Evolutionary conservation across 2,329 filamentous ascomycete species (phyloP).

Genomic region (Dendrostoma leiphaemia): DNA sequence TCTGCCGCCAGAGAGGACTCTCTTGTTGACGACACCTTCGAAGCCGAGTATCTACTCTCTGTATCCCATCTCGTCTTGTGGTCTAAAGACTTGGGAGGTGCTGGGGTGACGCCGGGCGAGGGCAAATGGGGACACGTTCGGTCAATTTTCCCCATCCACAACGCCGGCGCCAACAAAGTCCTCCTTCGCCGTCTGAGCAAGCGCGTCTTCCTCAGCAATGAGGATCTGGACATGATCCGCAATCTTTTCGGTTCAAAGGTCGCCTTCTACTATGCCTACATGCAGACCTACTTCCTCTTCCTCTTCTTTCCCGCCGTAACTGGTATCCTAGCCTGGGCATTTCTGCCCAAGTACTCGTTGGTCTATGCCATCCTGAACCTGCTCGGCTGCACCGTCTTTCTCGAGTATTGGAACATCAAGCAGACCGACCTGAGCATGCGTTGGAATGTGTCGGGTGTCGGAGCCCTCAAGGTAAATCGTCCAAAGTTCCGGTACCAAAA

Average conservation of each 20-base stretch:
- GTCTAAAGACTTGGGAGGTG: conserved; percentile 57
- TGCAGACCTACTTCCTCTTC: conserved; percentile 72
- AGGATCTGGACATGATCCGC: conserved; percentile 58
- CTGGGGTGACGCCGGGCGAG: conserved; percentile 56
- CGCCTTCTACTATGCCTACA: conserved; percentile 82
- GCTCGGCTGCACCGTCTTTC: conserved; percentile 70
- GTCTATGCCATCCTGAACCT: conserved; percentile 65
- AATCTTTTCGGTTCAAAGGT: conserved; percentile 65
- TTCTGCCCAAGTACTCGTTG: conserved; percentile 68
- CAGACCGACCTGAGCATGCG: conserved; percentile 69
- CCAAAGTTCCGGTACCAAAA: conserved; percentile 64
- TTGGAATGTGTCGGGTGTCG: conserved; percentile 71
- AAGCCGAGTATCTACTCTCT: conserved; percentile 69
- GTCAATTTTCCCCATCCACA: conserved; percentile 62
- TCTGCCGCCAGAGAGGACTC: conserved; percentile 48
- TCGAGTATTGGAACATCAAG: conserved; percentile 78
- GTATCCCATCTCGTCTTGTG: conserved; percentile 66
- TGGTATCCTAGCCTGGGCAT: conserved; percentile 66
- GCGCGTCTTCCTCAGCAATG: conserved; percentile 45
- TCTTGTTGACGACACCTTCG: conserved; percentile 45
- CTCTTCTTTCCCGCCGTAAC: conserved; percentile 67
- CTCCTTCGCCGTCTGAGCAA: conserved; percentile 57
- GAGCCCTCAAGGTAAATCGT: conserved; percentile 63
- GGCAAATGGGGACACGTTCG: conserved; percentile 61
- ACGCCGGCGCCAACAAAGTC: conserved; percentile 53